Evolutionary conservation across 371 early-diverging fungal species (phyloP), one percentile per base, ranked within the genome.

Genomic region (Basidiobolus meristosporus): DNA sequence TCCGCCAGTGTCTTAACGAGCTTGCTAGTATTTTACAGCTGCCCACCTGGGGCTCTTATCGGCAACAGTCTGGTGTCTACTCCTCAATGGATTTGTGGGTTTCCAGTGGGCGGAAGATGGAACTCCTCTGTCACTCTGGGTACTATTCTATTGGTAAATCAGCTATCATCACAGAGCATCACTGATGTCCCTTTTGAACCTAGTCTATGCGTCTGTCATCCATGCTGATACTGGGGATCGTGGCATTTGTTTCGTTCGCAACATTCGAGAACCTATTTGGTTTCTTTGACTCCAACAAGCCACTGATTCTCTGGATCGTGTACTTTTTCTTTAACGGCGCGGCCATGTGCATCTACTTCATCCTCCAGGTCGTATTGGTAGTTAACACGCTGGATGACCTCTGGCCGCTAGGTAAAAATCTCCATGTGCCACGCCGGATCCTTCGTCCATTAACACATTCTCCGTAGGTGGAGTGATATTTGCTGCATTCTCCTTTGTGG

Each of bases 31-130:
- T 64, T 78, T 92, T 47, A 77, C 77, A 5, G 89, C 91, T 5
- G 71, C 65, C 1, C 86, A 91, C 50, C 52, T 84, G 36, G 85
- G 82, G 39, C 55, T 87, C 23, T 67, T 80, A 37, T 73, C 81
- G 38, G 74, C 88, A 10, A 76, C 84, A 23, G 77, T 85, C 51
- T 91, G 90, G 87, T 79, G 82, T 51, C 55, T 95, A 50, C 66
- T 95, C 42, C 55, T 88, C 38, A 95, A 93, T 59, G 96, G 92
- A 9, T 86, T 91, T 56, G 86, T 95, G 32, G 88, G 88, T 3
- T 92, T 88, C 62, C 92, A 92, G 62, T 93, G 88, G 70, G 75
- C 84, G 16, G 93, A 95, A 63, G 96, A 95, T 57, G 96, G 96
- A 40, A 93, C 92, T 20, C 68, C 77, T 3, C 48, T 72, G 17